Evolutionary conservation across 164 flowering plant species (phyloP), one percentile per base, ranked within the genome.

Genomic region (Chimonanthus praecox): DNA sequence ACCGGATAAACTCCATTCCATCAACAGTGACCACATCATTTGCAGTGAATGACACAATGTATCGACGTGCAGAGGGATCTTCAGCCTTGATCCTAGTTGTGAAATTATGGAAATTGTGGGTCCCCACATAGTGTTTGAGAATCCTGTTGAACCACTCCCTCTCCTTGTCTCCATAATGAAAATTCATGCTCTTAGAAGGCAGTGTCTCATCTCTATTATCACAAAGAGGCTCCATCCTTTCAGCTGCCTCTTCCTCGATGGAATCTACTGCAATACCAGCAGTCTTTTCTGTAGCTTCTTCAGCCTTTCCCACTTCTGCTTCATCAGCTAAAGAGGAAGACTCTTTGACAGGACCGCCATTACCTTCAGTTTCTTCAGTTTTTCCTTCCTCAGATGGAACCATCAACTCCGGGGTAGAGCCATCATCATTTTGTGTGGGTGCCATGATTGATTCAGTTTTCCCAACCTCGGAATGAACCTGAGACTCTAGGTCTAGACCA

Each of bases 51-150:
- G 98, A 96, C 48, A 96, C 18, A 71, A 96, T 94, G 83, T 73
- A 93, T 6, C 98, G 87, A 47, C 69, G 81, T 0, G 94, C 94
- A 49, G 99, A 73, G 1, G 98, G 98, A 21, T 94, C 98, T 77
- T 90, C 97, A 1, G 98, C 97, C 81, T 89, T 96, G 0, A 84
- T 96, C 82, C 97, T 81, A 7, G 97, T 88, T 0, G 99, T 96
- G n/a, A 89, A 92, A 72, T 96, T 96, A 64, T 92, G 98, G 78
- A 94, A 96, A 71, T 96, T 96, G 69, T 96, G 98, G 10, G 97
- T 90, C 20, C 99, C 99, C 16, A 84, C 91, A 71, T 85, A 95
- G 61, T 75, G 67, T 65, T 83, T 84, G 76, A 95, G 81, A 74
- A 92, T 90, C 75, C 89, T 80, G 70, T 90, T 94, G 71, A 96